Evolutionary conservation across 2,329 filamentous ascomycete species (phyloP).

Genomic region (Ramularia endophylla): DNA sequence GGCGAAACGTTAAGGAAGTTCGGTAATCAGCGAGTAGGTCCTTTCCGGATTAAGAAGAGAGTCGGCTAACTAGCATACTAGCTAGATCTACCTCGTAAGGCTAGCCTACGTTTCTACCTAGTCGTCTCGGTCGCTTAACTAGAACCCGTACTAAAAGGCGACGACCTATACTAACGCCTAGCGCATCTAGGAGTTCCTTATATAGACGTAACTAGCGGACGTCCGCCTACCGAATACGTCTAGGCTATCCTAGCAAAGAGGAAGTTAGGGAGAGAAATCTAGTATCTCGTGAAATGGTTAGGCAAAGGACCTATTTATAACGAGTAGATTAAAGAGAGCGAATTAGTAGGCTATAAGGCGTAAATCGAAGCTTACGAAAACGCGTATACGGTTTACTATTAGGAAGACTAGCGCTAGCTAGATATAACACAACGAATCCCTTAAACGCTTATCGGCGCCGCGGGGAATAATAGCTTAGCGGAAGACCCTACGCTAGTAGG

Average conservation of each 20-base stretch:
- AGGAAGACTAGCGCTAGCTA: too few species aligned
- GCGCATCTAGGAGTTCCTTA: not conserved
- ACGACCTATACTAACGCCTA: not conserved
- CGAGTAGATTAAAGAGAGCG: not conserved
- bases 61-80: slow-evolving; percentile 1
- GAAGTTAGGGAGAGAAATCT: not conserved
- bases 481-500: too few species aligned
- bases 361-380: too few species aligned
- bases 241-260: slow-evolving; percentile 1
- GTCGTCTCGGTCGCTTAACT: slow-evolving; percentile 5
- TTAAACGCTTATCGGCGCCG: too few species aligned
- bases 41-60: slow-evolving; percentile 2
- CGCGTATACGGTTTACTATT: too few species aligned
- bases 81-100: slow-evolving; percentile 4
- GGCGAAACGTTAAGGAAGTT: slow-evolving; percentile 2
- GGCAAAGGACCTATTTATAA: not conserved
- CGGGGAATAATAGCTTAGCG: too few species aligned
- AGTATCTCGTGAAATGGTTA: slow-evolving; percentile 1
- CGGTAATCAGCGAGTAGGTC: not conserved
- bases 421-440: too few species aligned
- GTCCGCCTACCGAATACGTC: not conserved
- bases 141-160: not conserved
- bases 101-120: slow-evolving; percentile 1
- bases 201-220: not conserved
- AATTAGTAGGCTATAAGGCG: not conserved